phyloP scores from a whole-genome alignment of 768 basidiomycete genomes.

The Psilocybe cyanescens region DNA sequence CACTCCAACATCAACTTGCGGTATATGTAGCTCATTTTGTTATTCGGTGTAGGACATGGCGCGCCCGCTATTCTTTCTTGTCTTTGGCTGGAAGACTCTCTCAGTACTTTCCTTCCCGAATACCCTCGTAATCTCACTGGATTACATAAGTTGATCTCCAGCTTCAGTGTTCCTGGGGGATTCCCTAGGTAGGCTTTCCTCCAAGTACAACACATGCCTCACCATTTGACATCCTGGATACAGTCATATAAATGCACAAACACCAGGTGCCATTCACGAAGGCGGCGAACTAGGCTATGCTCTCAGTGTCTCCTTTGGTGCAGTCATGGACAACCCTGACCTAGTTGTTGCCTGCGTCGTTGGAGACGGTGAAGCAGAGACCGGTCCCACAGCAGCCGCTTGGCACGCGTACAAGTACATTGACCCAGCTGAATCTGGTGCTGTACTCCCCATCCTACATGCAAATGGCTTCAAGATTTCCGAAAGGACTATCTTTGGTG shows the following conservation, averaged over 20 bases:
- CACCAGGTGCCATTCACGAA: conserved; percentile 91
- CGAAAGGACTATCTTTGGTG: conserved; percentile 86
- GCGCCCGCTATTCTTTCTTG: conserved; percentile 87
- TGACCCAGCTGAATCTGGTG: conserved; percentile 88
- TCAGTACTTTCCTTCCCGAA: conserved; percentile 58
- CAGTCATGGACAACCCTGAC: conserved; percentile 90
- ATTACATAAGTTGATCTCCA: conserved; percentile 67
- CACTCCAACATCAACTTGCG: neutral
- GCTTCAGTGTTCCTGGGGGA: conserved; percentile 83
- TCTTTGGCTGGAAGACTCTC: conserved; percentile 84
- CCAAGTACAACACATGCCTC: neutral
- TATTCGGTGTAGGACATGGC: conserved; percentile 60
- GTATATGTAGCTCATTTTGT: neutral
- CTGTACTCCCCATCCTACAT: conserved; percentile 89
- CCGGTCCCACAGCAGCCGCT: conserved; percentile 76
- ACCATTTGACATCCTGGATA: neutral
- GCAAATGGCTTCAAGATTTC: conserved; percentile 92
- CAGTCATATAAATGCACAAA: conserved; percentile 80
- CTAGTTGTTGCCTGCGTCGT: conserved; percentile 80
- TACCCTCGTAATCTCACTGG: conserved; percentile 62
- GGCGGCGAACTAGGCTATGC: conserved; percentile 92
- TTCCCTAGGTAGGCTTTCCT: conserved; percentile 64
- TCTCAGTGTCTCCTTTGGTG: conserved; percentile 83
- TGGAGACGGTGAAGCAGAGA: conserved; percentile 90
- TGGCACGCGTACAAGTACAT: conserved; percentile 93